phyloP scores from a whole-genome alignment of 2,329 filamentous ascomycete genomes.

The Aureobasidium zeae region DNA sequence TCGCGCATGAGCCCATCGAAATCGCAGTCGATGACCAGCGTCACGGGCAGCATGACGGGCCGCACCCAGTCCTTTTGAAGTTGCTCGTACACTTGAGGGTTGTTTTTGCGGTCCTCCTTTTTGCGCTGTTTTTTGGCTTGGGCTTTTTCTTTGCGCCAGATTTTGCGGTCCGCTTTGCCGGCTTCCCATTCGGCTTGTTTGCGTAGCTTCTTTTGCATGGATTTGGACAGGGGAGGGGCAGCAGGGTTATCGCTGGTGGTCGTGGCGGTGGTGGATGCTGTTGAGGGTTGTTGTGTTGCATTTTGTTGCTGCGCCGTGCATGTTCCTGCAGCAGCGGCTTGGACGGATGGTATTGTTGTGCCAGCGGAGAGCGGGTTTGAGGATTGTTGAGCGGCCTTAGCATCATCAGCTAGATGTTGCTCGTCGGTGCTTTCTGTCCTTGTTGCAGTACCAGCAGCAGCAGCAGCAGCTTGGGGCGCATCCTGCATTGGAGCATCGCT shows the following conservation, averaged over 20 bases:
- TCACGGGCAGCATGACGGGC: constrained; percentile 58
- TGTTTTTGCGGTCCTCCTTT: constrained; percentile 20
- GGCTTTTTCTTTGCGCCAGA: constrained; percentile 49
- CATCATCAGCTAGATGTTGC: not conserved
- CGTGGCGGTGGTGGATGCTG: constrained; percentile 10
- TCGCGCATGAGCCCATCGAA: constrained; percentile 87
- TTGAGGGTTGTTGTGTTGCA: not conserved
- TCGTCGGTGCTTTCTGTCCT: not conserved
- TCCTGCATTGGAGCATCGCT: not conserved
- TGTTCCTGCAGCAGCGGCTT: not conserved
- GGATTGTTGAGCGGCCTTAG: not conserved
- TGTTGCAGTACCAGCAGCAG: constrained; percentile 5
- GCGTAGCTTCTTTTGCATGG: constrained; percentile 69
- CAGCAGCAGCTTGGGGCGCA: too few relatives aligned
- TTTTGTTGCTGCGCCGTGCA: too few relatives aligned
- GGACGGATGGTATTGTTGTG: not conserved
- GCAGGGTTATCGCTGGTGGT: not conserved
- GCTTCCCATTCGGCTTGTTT: constrained; percentile 68
- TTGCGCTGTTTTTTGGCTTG: constrained; percentile 43
- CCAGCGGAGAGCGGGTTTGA: constrained; percentile 14
- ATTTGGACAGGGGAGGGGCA: constrained; percentile 59
- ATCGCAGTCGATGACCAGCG: constrained; percentile 80
- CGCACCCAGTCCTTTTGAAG: constrained; percentile 20
- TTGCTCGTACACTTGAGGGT: constrained; percentile 18
- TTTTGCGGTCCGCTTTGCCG: constrained; percentile 49